Percentiles rank a stretch among this genome's conserved stretches.
These are phyloP conservation scores for Ceriops decandra DNA, from an alignment of 345 rosid genomes.

Conservation along the genomic window DNA sequence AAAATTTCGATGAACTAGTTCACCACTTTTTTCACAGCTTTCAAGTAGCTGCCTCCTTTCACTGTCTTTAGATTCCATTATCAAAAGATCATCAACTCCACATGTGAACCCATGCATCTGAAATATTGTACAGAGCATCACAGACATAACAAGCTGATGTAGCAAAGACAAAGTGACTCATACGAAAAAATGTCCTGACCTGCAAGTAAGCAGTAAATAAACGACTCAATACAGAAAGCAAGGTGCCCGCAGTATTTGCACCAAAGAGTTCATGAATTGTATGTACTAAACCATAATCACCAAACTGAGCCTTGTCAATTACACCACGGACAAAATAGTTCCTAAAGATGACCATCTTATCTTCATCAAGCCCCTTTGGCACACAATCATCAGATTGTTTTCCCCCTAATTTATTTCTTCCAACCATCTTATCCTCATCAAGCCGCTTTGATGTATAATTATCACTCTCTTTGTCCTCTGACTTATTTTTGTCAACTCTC, in stretches of 20 bases:
- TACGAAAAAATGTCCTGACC: slow-evolving; percentile 35
- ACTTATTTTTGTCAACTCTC: slow-evolving; percentile 21
- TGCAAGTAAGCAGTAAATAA: slow-evolving; percentile 85
- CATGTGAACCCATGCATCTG: slow-evolving; percentile 98
- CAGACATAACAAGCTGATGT: slow-evolving; percentile 20
- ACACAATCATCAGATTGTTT: neutral
- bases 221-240: slow-evolving; percentile 86
- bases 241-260: slow-evolving; percentile 73
- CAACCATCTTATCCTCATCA: slow-evolving; percentile 18
- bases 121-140: slow-evolving; percentile 30
- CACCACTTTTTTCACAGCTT: slow-evolving; percentile 64
- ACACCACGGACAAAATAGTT: slow-evolving; percentile 81
- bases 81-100: slow-evolving; percentile 94
- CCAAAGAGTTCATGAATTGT: slow-evolving; percentile 95
- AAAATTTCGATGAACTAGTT: slow-evolving; percentile 62
- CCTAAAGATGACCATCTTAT: slow-evolving; percentile 57
- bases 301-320: slow-evolving; percentile 98
- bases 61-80: slow-evolving; percentile 56
- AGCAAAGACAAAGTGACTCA: slow-evolving; percentile 2
- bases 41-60: slow-evolving; percentile 72
- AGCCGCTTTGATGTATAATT: slow-evolving; percentile 6
- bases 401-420: neutral
- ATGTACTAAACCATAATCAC: slow-evolving; percentile 90
- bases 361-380: slow-evolving; percentile 43
- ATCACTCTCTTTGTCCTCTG: neutral